Percentiles rank a stretch among this genome's conserved stretches.
phyloP scores from a whole-genome alignment of 1,284 basidiomycete species.

The Cystobasidium slooffiae region DNA sequence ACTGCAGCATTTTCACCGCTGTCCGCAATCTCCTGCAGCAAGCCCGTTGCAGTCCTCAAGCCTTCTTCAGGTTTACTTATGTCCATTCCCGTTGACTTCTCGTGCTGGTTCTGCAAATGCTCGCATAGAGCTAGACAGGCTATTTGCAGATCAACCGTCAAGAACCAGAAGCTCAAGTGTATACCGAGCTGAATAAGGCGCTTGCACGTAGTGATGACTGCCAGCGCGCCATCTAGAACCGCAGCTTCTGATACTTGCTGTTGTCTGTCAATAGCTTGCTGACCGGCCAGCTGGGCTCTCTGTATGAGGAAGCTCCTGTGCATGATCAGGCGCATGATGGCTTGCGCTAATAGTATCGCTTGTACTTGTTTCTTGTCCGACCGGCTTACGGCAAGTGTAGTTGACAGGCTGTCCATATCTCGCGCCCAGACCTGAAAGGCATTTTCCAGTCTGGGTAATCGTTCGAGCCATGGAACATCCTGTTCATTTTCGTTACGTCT shows the following conservation, averaged over 20 bases:
- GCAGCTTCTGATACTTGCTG: constrained; percentile 26
- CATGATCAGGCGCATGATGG: constrained; percentile 39
- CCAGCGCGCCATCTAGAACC: constrained; percentile 25
- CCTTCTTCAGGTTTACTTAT: constrained; percentile 20
- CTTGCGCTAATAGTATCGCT: constrained; percentile 25
- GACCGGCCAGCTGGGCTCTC: not conserved
- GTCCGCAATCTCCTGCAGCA: constrained; percentile 24
- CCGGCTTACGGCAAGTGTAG: constrained; percentile 2
- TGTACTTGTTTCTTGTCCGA: constrained; percentile 28
- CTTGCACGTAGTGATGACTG: constrained; percentile 28
- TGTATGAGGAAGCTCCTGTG: constrained; percentile 38
- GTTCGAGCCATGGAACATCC: constrained; percentile 21
- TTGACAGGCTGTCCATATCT: constrained; percentile 23
- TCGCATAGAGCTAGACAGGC: constrained; percentile 37
- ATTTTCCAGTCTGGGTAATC: constrained; percentile 8
- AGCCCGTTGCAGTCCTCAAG: constrained; percentile 8
- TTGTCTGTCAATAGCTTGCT: constrained; percentile 8
- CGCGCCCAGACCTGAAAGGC: constrained; percentile 18
- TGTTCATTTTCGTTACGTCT: not conserved
- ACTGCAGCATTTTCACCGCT: constrained; percentile 38
- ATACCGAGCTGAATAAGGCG: constrained; percentile 27
- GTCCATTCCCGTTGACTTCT: constrained; percentile 16
- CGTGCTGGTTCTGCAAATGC: constrained; percentile 26
- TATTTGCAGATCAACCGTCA: constrained; percentile 26
- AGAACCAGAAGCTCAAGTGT: constrained; percentile 35